phyloP scores from a whole-genome alignment of 2,329 filamentous ascomycete genomes.

The Pseudodiploospora longispora region DNA sequence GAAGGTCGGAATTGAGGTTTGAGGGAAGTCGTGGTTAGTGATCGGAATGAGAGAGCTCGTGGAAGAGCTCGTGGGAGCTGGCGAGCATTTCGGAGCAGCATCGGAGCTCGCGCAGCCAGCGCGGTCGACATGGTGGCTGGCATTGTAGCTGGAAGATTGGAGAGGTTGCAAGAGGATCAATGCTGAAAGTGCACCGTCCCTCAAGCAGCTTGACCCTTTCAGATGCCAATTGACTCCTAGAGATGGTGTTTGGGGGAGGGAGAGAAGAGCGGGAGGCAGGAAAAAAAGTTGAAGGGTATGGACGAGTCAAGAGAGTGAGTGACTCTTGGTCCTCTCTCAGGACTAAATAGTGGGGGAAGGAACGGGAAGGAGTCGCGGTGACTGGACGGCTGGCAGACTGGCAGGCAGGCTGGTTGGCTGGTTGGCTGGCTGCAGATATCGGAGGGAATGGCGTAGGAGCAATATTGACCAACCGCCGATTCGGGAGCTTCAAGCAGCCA shows the following conservation, averaged over 20 bases:
- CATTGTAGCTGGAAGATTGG: constrained; percentile 21
- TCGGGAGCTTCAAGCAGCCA: too few relatives aligned
- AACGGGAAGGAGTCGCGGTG: neutral
- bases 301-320: constrained; percentile 10
- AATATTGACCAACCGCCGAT: too few relatives aligned
- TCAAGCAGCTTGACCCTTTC: constrained; percentile 24
- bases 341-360: neutral
- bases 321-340: neutral
- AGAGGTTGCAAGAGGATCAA: constrained; percentile 22
- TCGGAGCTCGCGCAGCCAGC: constrained; percentile 46
- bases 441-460: too few relatives aligned
- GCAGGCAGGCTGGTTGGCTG: neutral
- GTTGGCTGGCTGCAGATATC: too few relatives aligned
- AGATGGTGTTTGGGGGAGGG: constrained; percentile 12
- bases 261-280: constrained; percentile 12
- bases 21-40: constrained; percentile 32
- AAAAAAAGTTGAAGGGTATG: constrained; percentile 5
- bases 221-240: constrained; percentile 20
- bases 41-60: constrained; percentile 34
- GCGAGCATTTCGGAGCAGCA: constrained; percentile 47
- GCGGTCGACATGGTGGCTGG: constrained; percentile 31
- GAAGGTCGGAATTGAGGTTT: constrained; percentile 26
- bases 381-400: neutral
- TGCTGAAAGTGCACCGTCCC: constrained; percentile 27
- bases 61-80: constrained; percentile 40